Percentiles rank a stretch among this genome's conserved stretches.
These are phyloP conservation scores for Rubia balearica DNA, from an alignment of 305 asterid genomes.

Conservation along the genomic window DNA sequence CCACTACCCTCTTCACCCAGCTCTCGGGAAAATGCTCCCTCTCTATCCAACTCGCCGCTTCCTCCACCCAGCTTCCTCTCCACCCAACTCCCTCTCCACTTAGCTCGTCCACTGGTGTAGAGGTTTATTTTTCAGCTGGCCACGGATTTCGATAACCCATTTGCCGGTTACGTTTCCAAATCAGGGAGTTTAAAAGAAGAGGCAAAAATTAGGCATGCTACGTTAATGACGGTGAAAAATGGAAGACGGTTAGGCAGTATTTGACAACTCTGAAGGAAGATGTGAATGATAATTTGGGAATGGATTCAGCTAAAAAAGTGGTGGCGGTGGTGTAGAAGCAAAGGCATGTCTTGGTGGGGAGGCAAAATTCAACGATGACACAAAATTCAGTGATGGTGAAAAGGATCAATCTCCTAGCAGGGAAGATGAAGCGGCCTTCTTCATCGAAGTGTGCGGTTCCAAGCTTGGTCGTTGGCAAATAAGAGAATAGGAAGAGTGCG, in stretches of 20 bases:
- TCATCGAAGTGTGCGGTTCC: conserved; percentile 88
- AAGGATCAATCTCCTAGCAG: conserved; percentile 72
- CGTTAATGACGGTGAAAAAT: conserved; percentile 17
- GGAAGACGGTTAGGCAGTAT: conserved; percentile 31
- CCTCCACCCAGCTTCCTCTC: too few relatives aligned
- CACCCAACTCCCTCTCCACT: too few relatives aligned
- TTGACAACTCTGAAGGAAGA: conserved; percentile 56
- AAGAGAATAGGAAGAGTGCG: conserved; percentile 59
- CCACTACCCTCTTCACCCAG: too few relatives aligned
- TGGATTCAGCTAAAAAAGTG: conserved; percentile 23
- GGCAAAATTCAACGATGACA: conserved; percentile 27
- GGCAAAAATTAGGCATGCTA: conserved; percentile 24
- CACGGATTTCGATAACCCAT: conserved; percentile 51
- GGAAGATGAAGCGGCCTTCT: conserved; percentile 58
- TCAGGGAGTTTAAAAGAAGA: conserved; percentile 27
- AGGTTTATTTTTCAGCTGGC: conserved; percentile 66
- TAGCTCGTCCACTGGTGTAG: too few relatives aligned
- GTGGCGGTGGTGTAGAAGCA: conserved; percentile 46
- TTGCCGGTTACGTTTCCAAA: conserved; percentile 40
- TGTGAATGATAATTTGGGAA: conserved; percentile 30
- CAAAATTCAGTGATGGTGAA: too few relatives aligned
- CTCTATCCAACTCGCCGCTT: too few relatives aligned
- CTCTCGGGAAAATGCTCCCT: too few relatives aligned
- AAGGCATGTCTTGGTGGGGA: conserved; percentile 51
- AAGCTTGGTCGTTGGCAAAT: conserved; percentile 71